Conservation (phyloP, 2,329 filamentous ascomycete species). For the Sporothrix schenckii region DNA sequence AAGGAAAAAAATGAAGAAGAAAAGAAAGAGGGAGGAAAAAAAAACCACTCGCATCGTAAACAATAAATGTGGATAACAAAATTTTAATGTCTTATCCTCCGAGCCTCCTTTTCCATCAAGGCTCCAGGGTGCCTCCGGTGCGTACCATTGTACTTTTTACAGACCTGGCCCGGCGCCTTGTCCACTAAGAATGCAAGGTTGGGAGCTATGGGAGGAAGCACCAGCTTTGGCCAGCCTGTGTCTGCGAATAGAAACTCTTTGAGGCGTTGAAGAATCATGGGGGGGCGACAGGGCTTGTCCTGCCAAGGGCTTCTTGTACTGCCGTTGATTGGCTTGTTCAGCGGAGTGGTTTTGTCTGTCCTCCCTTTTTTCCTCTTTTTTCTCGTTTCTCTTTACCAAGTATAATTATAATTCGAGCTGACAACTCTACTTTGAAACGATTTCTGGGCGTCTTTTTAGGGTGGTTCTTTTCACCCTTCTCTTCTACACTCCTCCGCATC, state of each 20-base stretch:
- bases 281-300: background rate
- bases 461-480: too few species aligned
- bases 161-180: background rate
- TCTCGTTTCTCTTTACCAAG: background rate
- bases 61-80: conserved; percentile 25
- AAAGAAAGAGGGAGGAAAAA: conserved; percentile 3
- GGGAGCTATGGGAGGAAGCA: background rate
- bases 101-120: background rate
- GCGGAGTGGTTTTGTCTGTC: background rate
- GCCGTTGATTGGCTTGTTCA: background rate
- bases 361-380: background rate
- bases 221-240: background rate
- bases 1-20: background rate
- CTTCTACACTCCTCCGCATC: too few species aligned
- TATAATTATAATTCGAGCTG: too few species aligned
- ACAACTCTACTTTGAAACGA: background rate
- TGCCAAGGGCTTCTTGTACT: background rate
- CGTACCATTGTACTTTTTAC: background rate
- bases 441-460: too few species aligned
- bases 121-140: too few species aligned
- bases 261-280: conserved; percentile 5
- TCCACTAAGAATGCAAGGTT: conserved; percentile 11
- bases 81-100: background rate
- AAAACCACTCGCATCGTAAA: conserved; percentile 11
- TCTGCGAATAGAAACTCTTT: conserved; percentile 4